Evolutionary conservation across 768 basidiomycete genomes (phyloP), one percentile per base, ranked within the genome.

Genomic region (Artomyces pyxidatus): DNA sequence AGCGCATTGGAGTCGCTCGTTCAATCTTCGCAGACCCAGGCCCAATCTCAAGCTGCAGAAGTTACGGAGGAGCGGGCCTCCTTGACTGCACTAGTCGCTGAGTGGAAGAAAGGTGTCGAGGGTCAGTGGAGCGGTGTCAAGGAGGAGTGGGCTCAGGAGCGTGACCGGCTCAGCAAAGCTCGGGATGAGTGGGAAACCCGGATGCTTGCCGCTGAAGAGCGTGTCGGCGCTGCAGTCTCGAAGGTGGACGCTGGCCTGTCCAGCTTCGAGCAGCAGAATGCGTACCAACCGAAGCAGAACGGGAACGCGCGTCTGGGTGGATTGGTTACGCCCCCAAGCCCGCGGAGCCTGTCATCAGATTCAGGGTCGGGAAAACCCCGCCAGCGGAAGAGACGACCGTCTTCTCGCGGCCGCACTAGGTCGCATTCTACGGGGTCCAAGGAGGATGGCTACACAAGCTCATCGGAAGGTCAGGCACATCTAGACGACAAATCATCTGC

Each of bases 61-160:
- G 58, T 59, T 17, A 65, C 63, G 14, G 48, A 66, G 30, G 74
- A 78, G 47, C 70, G 67, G 11, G 77, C 78, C 28, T 72, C 74
- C 0, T 62, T 83, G 35, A 77, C 72, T 11, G 67, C 70, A 19
- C 72, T 83, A 62, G 67, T 85, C 26, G 66, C 70, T 17, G 79
- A 83, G 37, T 93, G 89, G 88, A 85, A 84, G 63, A 81, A 78
- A 59, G 71, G 69, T 10, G 80, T 93, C 21, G 90, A 93, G 57
- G 85, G 82, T 8, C 78, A 83, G 43, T 93, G 89, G 89, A 76
- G 70, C 29, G 68, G 65, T 25, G 82, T 93, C 27, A 79, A 83
- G 57, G 83, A 88, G 55, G 85, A 87, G 48, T 96, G 91, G 91
- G 74, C 74, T 2, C 71, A 77, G 30, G 93, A 96, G 65, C 73